Base-by-base conservation (phyloP, 2,329 filamentous ascomycete genomes). In the Scortechinia acanthostroma region DNA sequence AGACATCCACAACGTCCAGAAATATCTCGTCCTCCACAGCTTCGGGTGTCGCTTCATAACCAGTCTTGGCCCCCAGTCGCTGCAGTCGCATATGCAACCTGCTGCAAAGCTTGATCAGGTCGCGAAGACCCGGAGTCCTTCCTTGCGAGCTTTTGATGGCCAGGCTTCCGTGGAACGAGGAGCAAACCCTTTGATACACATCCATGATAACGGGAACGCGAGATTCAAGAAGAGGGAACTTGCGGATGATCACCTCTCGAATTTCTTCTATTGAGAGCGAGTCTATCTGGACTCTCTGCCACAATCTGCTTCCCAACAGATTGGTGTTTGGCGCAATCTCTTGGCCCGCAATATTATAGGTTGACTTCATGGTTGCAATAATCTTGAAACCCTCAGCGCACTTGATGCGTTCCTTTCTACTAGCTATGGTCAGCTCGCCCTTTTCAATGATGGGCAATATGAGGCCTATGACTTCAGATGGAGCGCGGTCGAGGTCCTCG, bases 401-500 rank as follows among this genome's bases (percentile, higher is more conserved):
- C 56, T 81, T 79, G 43, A 98, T 83, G 3, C 76, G 85, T 66
- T 97, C 90, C 46, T 89, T 91, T 48, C 91, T 83, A 53, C 85
- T 94, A 1, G 93, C 88, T 22, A 98, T 90, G 3, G 94, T 72
- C 14, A 98, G 76, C 60, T 96, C 89, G n/a, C 88, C 83, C 48
- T 87, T 81, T 64, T 98, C 93, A 48, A 98, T 91, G 5, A 98
- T 74, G 6, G 94, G 93, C 21, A 98, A 72, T 21, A 99, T 76
- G 14, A 91, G 90, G 59, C 91, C 95, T 61, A 98, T 82, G 42
- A 98, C 88, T 63, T 98, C 93, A 52, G 88, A 91, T 3, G 94
- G 93, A 10, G 93, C 93, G 50, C 91, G 83, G 59, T 98, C 91
- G 33, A 99, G 74, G 62, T 99, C 94, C 63, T 99, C 94, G 48